These are phyloP conservation scores for Hymenotorrendiella dingleyae DNA, from an alignment of 2,329 filamentous ascomycete species.

Conservation along the genomic window DNA sequence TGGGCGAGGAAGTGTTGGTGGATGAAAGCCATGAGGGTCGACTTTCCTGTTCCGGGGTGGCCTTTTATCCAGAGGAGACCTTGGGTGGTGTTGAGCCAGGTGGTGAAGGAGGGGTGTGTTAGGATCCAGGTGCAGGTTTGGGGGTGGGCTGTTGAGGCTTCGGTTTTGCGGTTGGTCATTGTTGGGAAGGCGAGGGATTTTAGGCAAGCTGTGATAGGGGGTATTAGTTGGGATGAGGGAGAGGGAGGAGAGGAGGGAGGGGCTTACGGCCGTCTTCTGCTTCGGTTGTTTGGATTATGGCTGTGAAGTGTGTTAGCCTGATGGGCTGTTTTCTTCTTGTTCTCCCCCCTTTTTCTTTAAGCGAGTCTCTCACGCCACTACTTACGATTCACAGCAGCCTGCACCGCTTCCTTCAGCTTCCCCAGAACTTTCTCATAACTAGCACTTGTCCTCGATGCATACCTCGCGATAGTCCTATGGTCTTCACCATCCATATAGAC, in stretches of 20 bases:
- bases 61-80: constrained; percentile 35
- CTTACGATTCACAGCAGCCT: constrained; percentile 4
- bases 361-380: no score
- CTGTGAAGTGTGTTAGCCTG: not conserved
- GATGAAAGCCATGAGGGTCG: constrained; percentile 31
- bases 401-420: constrained; percentile 5
- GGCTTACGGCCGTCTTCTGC: constrained; percentile 5
- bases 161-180: constrained; percentile 26
- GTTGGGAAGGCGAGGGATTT: constrained; percentile 30
- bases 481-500: constrained; percentile 8
- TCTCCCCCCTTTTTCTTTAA: no score
- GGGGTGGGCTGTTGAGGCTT: constrained; percentile 29
- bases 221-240: not conserved
- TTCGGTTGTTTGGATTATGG: not conserved
- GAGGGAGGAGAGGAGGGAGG: not conserved
- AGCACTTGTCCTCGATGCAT: not conserved
- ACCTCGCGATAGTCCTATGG: constrained; percentile 8
- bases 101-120: constrained; percentile 20
- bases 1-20: constrained; percentile 3
- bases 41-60: constrained; percentile 36
- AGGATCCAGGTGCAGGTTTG: constrained; percentile 33
- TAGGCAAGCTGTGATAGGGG: constrained; percentile 20
- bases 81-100: constrained; percentile 18
- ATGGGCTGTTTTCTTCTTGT: not conserved
- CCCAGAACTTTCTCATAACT: constrained; percentile 7